phyloP scores from a whole-genome alignment of 129 eudicot species.

The Rutidosis leptorrhynchoides region DNA sequence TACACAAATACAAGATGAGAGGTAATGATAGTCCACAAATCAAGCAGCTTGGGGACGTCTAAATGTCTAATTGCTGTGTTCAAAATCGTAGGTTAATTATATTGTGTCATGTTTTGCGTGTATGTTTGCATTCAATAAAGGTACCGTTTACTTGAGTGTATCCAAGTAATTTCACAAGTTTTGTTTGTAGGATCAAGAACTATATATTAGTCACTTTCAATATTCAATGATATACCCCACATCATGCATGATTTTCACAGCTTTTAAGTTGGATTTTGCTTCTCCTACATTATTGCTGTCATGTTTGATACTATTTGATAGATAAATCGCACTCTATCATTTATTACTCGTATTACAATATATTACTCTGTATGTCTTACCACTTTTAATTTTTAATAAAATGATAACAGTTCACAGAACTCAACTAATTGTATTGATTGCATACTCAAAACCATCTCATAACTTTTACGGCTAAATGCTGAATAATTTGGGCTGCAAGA shows the following conservation, averaged over 20 bases:
- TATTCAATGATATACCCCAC: conserved; percentile 20
- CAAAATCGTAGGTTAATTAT: conserved; percentile 1
- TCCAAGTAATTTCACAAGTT: conserved; percentile 15
- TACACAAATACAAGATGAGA: not conserved
- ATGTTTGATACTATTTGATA: not conserved
- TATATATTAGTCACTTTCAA: conserved; percentile 13
- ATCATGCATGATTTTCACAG: conserved; percentile 17
- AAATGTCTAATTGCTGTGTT: not conserved
- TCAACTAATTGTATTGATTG: not conserved
- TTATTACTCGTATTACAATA: not conserved
- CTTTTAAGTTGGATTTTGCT: conserved; percentile 31
- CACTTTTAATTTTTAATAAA: not conserved
- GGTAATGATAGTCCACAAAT: not conserved
- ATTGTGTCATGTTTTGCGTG: conserved; percentile 10
- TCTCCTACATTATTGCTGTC: conserved; percentile 27
- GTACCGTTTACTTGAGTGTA: not conserved
- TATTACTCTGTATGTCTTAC: not conserved
- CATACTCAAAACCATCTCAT: not conserved
- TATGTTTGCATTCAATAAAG: conserved; percentile 16
- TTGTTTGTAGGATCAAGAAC: conserved; percentile 15
- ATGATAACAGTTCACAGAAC: not conserved
- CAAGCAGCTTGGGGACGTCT: not conserved
- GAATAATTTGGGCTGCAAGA: not conserved
- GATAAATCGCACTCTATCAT: not conserved
- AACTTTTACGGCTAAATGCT: not conserved